Percentiles rank a stretch among this genome's conserved stretches.
Evolutionary conservation across 371 early-diverging fungal species (phyloP).

Genomic region (Mucor saturninus): DNA sequence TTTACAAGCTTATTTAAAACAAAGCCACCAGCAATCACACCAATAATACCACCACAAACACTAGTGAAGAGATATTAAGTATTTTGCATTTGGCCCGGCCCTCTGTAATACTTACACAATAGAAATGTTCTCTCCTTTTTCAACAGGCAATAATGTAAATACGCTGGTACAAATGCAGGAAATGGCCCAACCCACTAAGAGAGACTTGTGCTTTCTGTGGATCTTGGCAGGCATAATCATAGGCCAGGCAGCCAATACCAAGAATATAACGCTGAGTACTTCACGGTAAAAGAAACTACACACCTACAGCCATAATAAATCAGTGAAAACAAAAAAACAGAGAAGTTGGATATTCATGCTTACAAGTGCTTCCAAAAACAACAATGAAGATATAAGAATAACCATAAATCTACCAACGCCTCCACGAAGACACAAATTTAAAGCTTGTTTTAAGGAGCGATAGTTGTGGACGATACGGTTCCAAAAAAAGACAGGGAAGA

Average conservation of each 20-base stretch:
- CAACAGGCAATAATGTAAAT: slow-evolving; percentile 89
- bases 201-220: slow-evolving; percentile 42
- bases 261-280: slow-evolving; percentile 59
- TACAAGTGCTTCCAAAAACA: slow-evolving; percentile 75
- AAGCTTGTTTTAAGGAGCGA: slow-evolving; percentile 29
- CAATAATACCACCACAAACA: slow-evolving; percentile 34
- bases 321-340: no score
- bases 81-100: neutral
- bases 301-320: slow-evolving; percentile 52
- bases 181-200: slow-evolving; percentile 59
- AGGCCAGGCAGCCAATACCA: slow-evolving; percentile 68
- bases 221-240: slow-evolving; percentile 57
- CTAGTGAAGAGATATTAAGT: neutral
- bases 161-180: slow-evolving; percentile 75
- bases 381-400: slow-evolving; percentile 45
- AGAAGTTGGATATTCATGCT: slow-evolving; percentile 5
- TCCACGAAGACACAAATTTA: slow-evolving; percentile 26
- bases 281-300: slow-evolving; percentile 78
- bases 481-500: slow-evolving; percentile 91
- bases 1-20: slow-evolving; percentile 6
- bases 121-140: slow-evolving; percentile 74
- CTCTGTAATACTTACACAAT: slow-evolving; percentile 65
- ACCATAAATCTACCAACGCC: slow-evolving; percentile 14
- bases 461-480: slow-evolving; percentile 57
- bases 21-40: slow-evolving; percentile 23